Percentiles rank a stretch among this genome's conserved stretches.
These are phyloP conservation scores for Saccharomycopsis guyanensis DNA, from an alignment of 805 yeast species.

Conservation along the genomic window DNA sequence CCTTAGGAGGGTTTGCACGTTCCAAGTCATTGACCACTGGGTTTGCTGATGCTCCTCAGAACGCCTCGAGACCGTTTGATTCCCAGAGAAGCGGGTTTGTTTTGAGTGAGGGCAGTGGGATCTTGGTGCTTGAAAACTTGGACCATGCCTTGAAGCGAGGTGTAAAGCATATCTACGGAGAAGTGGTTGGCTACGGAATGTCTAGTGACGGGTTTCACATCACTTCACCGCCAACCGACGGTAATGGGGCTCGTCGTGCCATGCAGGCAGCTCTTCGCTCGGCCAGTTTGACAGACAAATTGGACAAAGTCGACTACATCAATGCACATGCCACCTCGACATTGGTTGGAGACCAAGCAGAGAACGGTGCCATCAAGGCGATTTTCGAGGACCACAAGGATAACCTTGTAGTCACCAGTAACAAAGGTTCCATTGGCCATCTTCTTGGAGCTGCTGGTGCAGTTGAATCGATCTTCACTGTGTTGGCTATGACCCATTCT, in stretches of 20 bases:
- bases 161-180: constrained; percentile 57
- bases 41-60: constrained; percentile 51
- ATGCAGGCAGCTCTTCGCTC: constrained; percentile 67
- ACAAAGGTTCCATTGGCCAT: constrained; percentile 92
- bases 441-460: constrained; percentile 94
- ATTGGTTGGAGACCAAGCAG: constrained; percentile 80
- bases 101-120: constrained; percentile 87
- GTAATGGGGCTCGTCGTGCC: constrained; percentile 77
- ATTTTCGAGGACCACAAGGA: constrained; percentile 37
- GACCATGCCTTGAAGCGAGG: constrained; percentile 67
- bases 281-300: constrained; percentile 35
- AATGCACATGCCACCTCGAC: constrained; percentile 99
- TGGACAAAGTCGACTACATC: constrained; percentile 57
- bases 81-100: constrained; percentile 75
- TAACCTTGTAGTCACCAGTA: constrained; percentile 57
- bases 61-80: constrained; percentile 87
- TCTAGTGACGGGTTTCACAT: constrained; percentile 91
- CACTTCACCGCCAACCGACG: constrained; percentile 80
- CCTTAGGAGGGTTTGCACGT: constrained; percentile 85
- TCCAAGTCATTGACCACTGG: constrained; percentile 71
- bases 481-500: constrained; percentile 51
- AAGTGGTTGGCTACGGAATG: constrained; percentile 79
- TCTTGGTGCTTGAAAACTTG: constrained; percentile 65
- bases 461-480: constrained; percentile 78
- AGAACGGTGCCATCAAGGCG: constrained; percentile 61